Evolutionary conservation across 139 green algal genomes (phyloP), one percentile per base, ranked within the genome.

Genomic region (Klebsormidium nitens): DNA sequence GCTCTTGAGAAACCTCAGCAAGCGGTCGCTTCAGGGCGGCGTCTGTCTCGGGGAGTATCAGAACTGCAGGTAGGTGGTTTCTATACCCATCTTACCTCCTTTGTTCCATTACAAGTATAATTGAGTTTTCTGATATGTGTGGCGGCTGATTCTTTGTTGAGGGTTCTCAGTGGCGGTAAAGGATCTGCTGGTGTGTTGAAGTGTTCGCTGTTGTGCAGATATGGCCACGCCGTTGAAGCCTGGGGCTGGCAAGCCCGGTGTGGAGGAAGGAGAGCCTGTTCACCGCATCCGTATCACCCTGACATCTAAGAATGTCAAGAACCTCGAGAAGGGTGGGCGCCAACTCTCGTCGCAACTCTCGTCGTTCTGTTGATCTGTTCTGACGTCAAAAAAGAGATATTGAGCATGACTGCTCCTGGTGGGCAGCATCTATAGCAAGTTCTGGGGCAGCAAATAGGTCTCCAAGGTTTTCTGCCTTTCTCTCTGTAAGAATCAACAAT

Each of bases 241-340:
- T 70, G 47, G n/a, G 26, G 37, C 35, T 50, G 72, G 36, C 23
- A 82, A 85, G 71, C 28, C 39, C 4, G 72, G 72, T 32, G 31
- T 90, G 71, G 91, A 95, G 74, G 90, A 91, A 35, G 79, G 87
- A 26, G 52, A 80, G 38, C 60, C 62, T 36, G 52, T 88, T 19
- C 92, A 98, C 81, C 86, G 91, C 61, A 99, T 99, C 83, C 87
- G 95, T 76, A 99, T 99, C 84, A 99, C 95, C 39, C 87, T 99
- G 26, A 96, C 93, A 35, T 96, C 91, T 67, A 87, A 96, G 85
- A 77, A 73, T n/a, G 91, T 97, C 23, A 91, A 90, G 81, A 91
- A 89, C 83, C 84, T 99, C 57, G 94, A 98, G 88, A 98, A 99
- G 86, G 70, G 70, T 77, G 42, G 49, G 65, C 8, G 14, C 8